phyloP scores from a whole-genome alignment of 768 basidiomycete genomes.

The Tricholoma bakamatsutake region DNA sequence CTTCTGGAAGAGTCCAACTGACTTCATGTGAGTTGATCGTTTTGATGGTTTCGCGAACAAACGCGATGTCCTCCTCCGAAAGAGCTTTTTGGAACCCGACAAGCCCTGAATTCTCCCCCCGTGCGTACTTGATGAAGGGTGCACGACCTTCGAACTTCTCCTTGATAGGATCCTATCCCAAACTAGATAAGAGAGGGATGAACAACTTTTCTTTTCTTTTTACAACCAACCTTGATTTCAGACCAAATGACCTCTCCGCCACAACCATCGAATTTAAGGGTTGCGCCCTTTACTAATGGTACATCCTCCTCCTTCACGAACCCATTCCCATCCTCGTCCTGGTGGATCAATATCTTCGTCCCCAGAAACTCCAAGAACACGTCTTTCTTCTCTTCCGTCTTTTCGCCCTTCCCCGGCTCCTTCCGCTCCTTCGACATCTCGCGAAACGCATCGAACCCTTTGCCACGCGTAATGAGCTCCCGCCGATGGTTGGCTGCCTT shows the following conservation, averaged over 20 bases:
- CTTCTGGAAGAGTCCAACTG: constrained; percentile 57
- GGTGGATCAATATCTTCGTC: constrained; percentile 55
- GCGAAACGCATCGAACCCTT: constrained; percentile 78
- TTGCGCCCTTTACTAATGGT: constrained; percentile 48
- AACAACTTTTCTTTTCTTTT: background rate
- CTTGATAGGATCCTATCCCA: constrained; percentile 40
- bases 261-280: constrained; percentile 53
- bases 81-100: constrained; percentile 62
- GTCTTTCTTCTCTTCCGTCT: constrained; percentile 39
- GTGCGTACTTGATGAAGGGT: constrained; percentile 46
- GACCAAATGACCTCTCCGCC: constrained; percentile 43
- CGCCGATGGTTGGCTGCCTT: constrained; percentile 59
- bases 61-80: constrained; percentile 66
- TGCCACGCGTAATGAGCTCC: constrained; percentile 42
- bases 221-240: constrained; percentile 41
- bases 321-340: constrained; percentile 57
- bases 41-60: constrained; percentile 59
- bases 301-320: constrained; percentile 56
- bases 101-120: constrained; percentile 42
- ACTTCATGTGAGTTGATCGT: constrained; percentile 61
- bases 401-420: constrained; percentile 18
- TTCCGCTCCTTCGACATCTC: constrained; percentile 42
- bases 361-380: constrained; percentile 75
- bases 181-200: background rate
- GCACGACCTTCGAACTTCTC: constrained; percentile 42